Conservation (phyloP, 805 yeast genomes). For the Candida namnaoensis region DNA sequence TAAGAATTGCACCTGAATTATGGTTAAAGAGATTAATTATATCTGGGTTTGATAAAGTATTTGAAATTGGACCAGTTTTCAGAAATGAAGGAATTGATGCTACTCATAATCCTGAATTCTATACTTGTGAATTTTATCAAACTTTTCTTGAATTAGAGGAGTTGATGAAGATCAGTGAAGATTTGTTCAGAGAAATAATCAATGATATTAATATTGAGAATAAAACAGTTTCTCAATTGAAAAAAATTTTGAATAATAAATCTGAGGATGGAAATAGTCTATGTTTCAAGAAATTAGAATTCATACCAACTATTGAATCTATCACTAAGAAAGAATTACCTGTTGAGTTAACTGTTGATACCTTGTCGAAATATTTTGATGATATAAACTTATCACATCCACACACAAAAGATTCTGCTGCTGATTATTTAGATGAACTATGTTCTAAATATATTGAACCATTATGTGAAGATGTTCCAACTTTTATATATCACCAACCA, state of each 20-base stretch:
- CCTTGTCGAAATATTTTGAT: conserved; percentile 32
- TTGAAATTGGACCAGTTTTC: conserved; percentile 78
- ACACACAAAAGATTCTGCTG: conserved; percentile 32
- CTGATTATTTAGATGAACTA: conserved; percentile 56
- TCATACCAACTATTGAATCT: conserved; percentile 52
- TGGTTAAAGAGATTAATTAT: conserved; percentile 84
- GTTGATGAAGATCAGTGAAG: conserved; percentile 57
- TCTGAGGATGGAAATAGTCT: neutral
- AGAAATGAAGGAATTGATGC: conserved; percentile 91
- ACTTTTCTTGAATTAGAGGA: conserved; percentile 59
- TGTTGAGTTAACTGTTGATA: conserved; percentile 25
- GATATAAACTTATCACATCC: conserved; percentile 20
- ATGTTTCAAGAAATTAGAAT: conserved; percentile 44
- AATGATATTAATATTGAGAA: conserved; percentile 14
- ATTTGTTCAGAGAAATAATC: conserved; percentile 37
- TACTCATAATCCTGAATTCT: conserved; percentile 92
- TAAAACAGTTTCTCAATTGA: neutral
- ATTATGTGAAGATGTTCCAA: conserved; percentile 45
- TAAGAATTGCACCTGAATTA: conserved; percentile 91
- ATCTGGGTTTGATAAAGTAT: conserved; percentile 79
- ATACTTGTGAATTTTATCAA: conserved; percentile 84
- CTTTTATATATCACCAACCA: conserved; percentile 79
- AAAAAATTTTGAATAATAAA: neutral
- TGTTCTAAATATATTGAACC: conserved; percentile 60
- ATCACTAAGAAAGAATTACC: conserved; percentile 46